Base-by-base conservation (phyloP, 23 red algal species). In the Gracilaria gracilis region DNA sequence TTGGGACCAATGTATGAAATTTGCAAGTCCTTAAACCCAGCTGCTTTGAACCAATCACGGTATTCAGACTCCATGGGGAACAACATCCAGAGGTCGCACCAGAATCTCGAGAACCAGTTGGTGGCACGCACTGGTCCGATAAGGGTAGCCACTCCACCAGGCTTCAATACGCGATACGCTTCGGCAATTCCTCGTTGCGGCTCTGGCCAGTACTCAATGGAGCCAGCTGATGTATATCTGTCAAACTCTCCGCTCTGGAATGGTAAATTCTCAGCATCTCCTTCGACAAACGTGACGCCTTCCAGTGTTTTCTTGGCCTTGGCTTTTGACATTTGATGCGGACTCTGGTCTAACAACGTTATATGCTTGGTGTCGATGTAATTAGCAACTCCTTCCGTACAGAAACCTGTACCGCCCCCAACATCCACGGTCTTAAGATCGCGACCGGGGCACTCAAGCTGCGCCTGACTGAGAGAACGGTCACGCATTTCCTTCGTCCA, bases 151-250 rank as follows among this genome's bases (percentile, higher is more conserved):
- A 95, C 50, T 2, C 96, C 96, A 58, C 93, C 93, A 35, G 66
- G 88, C 79, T 95, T 98, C 35, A 98, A 80, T 29, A 98, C 93
- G 59, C 96, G 93, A 79, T 98, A 98, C 23, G 96, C 93, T 66
- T 98, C 96, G 14, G 76, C 78, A 79, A 98, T 93, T 32, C 96
- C 96, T 53, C 93, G 75, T 84, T 98, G 96, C 35, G 96, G 96
- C 66, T 98, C 93, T 37, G 96, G 96, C 96, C 96, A 98, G 84
- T 98, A 98, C 83, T 98, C 96, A 59, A 98, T 98, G 38, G 80
- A 88, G 80, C 96, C 96, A 1, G 93, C 93, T 28, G 96, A 98
- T 16, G 92, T 89, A 29, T 95, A 95, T 34, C 96, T 88, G 58
- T 98, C 96, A 75, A 88, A 91, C 24, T 86, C 57, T 31, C 83